These are phyloP conservation scores for Venturiaceae sp. DNA, from an alignment of 2,329 filamentous ascomycete genomes.

Conservation along the genomic window DNA sequence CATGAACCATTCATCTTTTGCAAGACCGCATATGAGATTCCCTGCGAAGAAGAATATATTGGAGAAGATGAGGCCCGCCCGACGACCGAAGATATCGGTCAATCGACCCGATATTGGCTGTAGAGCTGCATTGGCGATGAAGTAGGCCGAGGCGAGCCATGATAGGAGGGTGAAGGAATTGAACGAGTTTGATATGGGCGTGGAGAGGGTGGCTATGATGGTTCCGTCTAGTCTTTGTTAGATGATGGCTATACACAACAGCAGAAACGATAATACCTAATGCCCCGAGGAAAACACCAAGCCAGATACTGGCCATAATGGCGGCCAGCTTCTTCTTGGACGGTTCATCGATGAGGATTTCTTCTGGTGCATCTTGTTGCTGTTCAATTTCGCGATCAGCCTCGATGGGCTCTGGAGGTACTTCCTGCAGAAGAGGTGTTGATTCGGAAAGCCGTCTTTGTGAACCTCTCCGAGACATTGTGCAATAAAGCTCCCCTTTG, in stretches of 20 bases:
- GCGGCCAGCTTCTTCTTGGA: constrained; percentile 35
- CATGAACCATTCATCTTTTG: constrained; percentile 54
- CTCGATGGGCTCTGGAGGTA: constrained; percentile 5
- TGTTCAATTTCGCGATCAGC: constrained; percentile 2
- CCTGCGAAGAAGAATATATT: constrained; percentile 57
- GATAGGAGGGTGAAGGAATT: constrained; percentile 67
- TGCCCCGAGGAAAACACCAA: constrained; percentile 46
- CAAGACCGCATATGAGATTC: constrained; percentile 53
- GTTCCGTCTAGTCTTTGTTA: constrained; percentile 50
- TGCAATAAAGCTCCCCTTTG: not conserved
- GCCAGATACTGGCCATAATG: constrained; percentile 41
- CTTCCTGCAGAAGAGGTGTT: constrained; percentile 4
- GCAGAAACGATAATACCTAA: constrained; percentile 27
- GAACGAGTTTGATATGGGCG: constrained; percentile 76
- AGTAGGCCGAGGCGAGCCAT: constrained; percentile 66
- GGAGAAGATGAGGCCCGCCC: constrained; percentile 53
- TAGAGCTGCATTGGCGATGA: constrained; percentile 64
- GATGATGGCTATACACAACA: not conserved
- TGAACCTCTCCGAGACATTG: not conserved
- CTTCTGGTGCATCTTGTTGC: constrained; percentile 1
- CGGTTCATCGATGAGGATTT: constrained; percentile 25
- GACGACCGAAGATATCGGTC: constrained; percentile 69
- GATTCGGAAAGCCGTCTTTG: not conserved
- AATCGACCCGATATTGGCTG: constrained; percentile 68
- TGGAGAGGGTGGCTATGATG: constrained; percentile 76